Percentiles rank a stretch among this genome's conserved stretches.
These are phyloP conservation scores for Abortiporus biennis DNA, from an alignment of 1,284 basidiomycete species.

Conservation along the genomic window DNA sequence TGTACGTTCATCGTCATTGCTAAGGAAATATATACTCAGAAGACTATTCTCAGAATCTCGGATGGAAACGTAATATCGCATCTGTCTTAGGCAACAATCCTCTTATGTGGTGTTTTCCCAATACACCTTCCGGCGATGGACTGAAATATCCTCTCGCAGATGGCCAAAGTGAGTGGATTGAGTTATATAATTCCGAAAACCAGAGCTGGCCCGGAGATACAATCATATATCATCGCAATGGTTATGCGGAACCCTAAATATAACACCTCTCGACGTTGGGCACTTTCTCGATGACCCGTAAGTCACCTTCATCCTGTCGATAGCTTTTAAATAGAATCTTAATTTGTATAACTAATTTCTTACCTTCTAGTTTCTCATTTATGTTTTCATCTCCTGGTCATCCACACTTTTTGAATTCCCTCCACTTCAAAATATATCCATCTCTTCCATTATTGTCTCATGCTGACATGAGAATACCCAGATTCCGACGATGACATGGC, in stretches of 20 bases:
- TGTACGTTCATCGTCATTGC: constrained; percentile 41
- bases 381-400: too few species aligned
- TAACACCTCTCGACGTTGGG: neutral
- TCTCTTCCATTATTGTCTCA: too few species aligned
- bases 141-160: constrained; percentile 69
- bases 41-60: constrained; percentile 61
- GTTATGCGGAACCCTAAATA: too few species aligned
- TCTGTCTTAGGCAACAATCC: constrained; percentile 74
- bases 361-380: neutral
- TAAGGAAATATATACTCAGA: too few species aligned
- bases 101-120: constrained; percentile 81
- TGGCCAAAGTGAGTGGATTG: constrained; percentile 75
- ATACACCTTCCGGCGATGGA: constrained; percentile 62
- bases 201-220: constrained; percentile 1
- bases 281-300: neutral
- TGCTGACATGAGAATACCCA: too few species aligned
- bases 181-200: constrained; percentile 23
- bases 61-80: constrained; percentile 63
- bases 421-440: too few species aligned
- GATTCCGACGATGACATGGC: constrained; percentile 19
- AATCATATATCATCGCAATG: constrained; percentile 1
- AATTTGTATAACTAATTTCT: neutral
- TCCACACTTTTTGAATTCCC: too few species aligned
- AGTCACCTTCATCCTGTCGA: neutral
- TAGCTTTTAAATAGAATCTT: neutral